Conservation (phyloP, 2,329 filamentous ascomycete genomes). For the Talaromyces sp. region DNA sequence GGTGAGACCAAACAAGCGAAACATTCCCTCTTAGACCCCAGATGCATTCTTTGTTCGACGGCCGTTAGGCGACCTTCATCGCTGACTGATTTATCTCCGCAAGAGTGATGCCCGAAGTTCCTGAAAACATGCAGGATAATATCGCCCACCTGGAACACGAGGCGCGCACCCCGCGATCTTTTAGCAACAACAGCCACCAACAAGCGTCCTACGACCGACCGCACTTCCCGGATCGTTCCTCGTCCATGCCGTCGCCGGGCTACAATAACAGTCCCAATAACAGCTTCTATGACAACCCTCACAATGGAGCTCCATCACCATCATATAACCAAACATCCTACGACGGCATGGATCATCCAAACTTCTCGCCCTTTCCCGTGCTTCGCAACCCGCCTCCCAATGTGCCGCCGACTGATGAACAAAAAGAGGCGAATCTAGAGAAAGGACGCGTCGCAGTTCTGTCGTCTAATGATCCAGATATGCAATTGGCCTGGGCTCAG, state of each 20-base stretch:
- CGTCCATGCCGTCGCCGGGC: constrained; percentile 27
- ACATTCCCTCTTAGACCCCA: background rate
- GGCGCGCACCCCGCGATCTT: constrained; percentile 51
- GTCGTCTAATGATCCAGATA: constrained; percentile 89
- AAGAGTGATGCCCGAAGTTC: constrained; percentile 92
- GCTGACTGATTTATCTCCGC: background rate
- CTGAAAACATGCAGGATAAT: constrained; percentile 93
- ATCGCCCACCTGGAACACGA: constrained; percentile 86
- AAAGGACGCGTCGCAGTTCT: constrained; percentile 78
- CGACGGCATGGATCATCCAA: constrained; percentile 57
- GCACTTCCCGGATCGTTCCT: constrained; percentile 37
- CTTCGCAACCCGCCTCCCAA: constrained; percentile 74
- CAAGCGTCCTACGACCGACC: constrained; percentile 29
- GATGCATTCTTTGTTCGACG: constrained; percentile 5
- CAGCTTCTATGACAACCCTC: constrained; percentile 15
- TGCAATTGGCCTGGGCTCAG: constrained; percentile 95
- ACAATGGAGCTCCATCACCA: constrained; percentile 29
- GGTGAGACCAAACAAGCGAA: constrained; percentile 45
- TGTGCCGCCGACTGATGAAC: constrained; percentile 88
- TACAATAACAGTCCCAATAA: constrained; percentile 23
- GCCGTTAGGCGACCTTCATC: background rate
- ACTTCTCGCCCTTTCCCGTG: constrained; percentile 88
- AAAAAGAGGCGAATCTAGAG: constrained; percentile 86
- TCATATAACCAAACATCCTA: constrained; percentile 50
- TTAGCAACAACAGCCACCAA: constrained; percentile 23